A percentile compares a stretch with the other conserved stretches of the same genome.
phyloP scores from a whole-genome alignment of 352 stramenopile species.

The Pythium utonaiense region DNA sequence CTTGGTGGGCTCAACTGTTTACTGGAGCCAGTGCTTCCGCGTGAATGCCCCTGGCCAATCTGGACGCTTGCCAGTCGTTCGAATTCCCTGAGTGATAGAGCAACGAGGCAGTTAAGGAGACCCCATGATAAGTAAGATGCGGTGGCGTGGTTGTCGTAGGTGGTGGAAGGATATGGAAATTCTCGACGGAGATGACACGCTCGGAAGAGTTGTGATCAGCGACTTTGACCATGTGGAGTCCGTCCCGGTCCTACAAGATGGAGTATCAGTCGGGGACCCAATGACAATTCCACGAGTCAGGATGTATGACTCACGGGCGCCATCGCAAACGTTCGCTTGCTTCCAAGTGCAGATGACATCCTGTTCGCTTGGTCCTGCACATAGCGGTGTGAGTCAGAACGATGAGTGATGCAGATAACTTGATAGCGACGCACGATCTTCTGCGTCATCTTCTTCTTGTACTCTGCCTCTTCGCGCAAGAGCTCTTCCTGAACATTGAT shows the following conservation, averaged over 20 bases:
- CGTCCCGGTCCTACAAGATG: conserved; percentile 47
- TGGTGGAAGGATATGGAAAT: conserved; percentile 66
- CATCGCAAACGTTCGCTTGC: conserved; percentile 40
- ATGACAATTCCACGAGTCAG: no score
- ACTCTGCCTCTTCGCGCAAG: conserved; percentile 55
- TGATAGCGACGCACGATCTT: conserved; percentile 42
- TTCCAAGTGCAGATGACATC: conserved; percentile 44
- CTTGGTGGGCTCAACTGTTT: neutral
- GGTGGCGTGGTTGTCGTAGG: neutral
- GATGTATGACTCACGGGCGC: conserved; percentile 32
- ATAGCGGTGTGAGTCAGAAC: neutral
- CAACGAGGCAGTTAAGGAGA: conserved; percentile 39
- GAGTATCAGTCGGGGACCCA: neutral
- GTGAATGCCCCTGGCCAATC: conserved; percentile 41
- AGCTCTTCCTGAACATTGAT: conserved; percentile 37
- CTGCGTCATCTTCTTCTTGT: conserved; percentile 67
- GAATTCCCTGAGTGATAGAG: conserved; percentile 61
- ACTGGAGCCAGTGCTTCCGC: neutral
- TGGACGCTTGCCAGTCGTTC: conserved; percentile 60
- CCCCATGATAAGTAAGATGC: neutral
- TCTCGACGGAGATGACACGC: conserved; percentile 62
- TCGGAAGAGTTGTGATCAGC: conserved; percentile 34
- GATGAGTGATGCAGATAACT: neutral
- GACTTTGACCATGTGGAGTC: conserved; percentile 66
- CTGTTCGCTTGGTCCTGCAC: conserved; percentile 73